Evolutionary conservation across 2,329 filamentous ascomycete genomes (phyloP).

Genomic region (Penicillium sp.): DNA sequence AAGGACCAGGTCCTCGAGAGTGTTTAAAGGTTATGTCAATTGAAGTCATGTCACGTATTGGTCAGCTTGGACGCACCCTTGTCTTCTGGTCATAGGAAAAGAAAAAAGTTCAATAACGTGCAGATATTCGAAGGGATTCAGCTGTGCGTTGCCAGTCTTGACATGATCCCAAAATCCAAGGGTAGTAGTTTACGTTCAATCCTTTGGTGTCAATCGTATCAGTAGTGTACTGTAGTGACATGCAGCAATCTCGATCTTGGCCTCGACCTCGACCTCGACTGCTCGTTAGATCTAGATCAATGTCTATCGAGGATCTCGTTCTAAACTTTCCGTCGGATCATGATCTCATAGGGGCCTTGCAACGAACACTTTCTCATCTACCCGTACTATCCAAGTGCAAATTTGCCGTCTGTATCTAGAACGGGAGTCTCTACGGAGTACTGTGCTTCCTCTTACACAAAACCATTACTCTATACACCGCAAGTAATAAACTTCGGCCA

Average conservation of each 20-base stretch:
- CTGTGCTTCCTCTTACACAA: too few species aligned
- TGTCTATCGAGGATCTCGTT: too few species aligned
- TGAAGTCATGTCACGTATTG: conserved; percentile 78
- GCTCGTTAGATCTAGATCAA: too few species aligned
- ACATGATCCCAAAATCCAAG: conserved; percentile 14
- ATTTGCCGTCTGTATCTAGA: too few species aligned
- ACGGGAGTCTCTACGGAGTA: too few species aligned
- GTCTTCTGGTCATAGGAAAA: conserved; percentile 31
- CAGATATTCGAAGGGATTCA: conserved; percentile 19
- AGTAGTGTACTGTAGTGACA: not conserved
- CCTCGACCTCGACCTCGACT: not conserved
- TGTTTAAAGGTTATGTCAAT: conserved; percentile 73
- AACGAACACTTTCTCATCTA: too few species aligned
- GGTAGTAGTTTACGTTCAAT: conserved; percentile 15
- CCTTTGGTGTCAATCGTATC: not conserved
- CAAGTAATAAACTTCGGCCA: too few species aligned
- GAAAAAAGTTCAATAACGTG: conserved; percentile 31
- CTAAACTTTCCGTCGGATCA: too few species aligned
- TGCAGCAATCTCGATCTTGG: not conserved
- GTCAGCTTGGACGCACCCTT: conserved; percentile 51
- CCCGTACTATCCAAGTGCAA: too few species aligned
- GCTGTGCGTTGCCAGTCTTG: conserved; percentile 13
- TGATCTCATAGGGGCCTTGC: too few species aligned
- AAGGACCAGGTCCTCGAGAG: conserved; percentile 94
- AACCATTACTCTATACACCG: too few species aligned